These are phyloP conservation scores for Phytophthora aleatoria DNA, from an alignment of 352 stramenopile species.

Conservation along the genomic window DNA sequence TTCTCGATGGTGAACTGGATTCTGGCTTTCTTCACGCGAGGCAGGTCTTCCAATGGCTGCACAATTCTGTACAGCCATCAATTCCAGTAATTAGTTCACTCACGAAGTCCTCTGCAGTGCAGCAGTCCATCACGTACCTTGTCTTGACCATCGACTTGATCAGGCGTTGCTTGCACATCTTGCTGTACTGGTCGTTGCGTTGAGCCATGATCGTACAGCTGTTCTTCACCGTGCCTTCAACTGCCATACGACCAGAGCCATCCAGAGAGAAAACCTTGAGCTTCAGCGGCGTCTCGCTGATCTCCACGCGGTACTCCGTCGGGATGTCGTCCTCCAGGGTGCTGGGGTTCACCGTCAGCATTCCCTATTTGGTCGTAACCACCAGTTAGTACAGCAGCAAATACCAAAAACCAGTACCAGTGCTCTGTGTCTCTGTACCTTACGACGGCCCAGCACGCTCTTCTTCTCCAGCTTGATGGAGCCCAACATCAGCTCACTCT, in stretches of 20 bases:
- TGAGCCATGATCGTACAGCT: slow-evolving; percentile 87
- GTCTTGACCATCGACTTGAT: slow-evolving; percentile 90
- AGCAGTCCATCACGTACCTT: slow-evolving; percentile 30
- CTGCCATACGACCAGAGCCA: slow-evolving; percentile 84
- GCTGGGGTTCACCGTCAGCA: slow-evolving; percentile 77
- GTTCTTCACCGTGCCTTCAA: slow-evolving; percentile 87
- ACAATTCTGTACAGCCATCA: slow-evolving; percentile 53
- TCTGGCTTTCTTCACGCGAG: slow-evolving; percentile 78
- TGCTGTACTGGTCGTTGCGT: slow-evolving; percentile 85
- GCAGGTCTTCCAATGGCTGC: slow-evolving; percentile 73
- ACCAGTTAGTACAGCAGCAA: slow-evolving; percentile 6
- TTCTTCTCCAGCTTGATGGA: slow-evolving; percentile 87
- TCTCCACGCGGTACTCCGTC: slow-evolving; percentile 83
- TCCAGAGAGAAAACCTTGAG: slow-evolving; percentile 88
- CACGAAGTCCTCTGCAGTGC: background rate
- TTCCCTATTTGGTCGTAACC: slow-evolving; percentile 43
- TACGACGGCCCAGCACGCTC: slow-evolving; percentile 67
- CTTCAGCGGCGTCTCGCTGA: slow-evolving; percentile 77
- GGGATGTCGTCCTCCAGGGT: slow-evolving; percentile 80
- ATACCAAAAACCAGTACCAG: background rate
- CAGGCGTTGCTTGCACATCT: slow-evolving; percentile 81
- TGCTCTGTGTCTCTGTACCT: slow-evolving; percentile 39
- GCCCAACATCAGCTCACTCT: slow-evolving; percentile 85
- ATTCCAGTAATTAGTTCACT: background rate
- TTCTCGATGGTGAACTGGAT: slow-evolving; percentile 89